Percentiles rank a stretch among this genome's conserved stretches.
phyloP scores from a whole-genome alignment of 495 filamentous ascomycete species.

The Annulohypoxylon bovei region DNA sequence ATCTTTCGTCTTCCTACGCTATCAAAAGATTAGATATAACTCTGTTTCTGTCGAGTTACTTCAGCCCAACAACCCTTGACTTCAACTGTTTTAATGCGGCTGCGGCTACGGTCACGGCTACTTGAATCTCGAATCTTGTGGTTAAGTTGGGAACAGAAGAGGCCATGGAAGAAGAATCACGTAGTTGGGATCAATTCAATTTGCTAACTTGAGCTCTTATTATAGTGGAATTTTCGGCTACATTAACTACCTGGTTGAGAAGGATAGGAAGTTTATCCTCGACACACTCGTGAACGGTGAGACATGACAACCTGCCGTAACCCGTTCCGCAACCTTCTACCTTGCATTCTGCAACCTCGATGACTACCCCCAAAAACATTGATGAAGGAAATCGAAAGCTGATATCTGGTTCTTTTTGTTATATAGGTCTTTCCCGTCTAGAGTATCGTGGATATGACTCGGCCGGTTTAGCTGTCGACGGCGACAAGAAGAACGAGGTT shows the following conservation, averaged over 20 bases:
- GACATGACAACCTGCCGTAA: conserved; percentile 43
- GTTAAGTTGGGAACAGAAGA: background rate
- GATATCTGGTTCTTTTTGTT: conserved; percentile 28
- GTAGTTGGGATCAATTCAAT: conserved; percentile 10
- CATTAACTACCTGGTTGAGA: conserved; percentile 92
- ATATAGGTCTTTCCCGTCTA: conserved; percentile 77
- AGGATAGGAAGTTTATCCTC: conserved; percentile 93
- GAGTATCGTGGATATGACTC: conserved; percentile 99
- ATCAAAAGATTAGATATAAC: background rate
- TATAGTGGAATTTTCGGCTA: conserved; percentile 98
- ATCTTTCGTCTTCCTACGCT: background rate
- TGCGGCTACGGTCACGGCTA: background rate
- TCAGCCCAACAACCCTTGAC: background rate
- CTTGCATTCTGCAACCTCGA: conserved; percentile 26
- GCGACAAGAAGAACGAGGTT: conserved; percentile 98
- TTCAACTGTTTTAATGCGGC: background rate
- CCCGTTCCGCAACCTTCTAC: conserved; percentile 17
- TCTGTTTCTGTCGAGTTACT: background rate
- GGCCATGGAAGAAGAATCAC: background rate
- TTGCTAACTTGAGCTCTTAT: conserved; percentile 40
- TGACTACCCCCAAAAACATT: background rate
- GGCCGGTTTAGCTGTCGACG: conserved; percentile 93
- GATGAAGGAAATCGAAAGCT: conserved; percentile 21
- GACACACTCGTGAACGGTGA: conserved; percentile 95
- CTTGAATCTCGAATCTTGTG: background rate